These are phyloP conservation scores for Chloris gayana DNA, from an alignment of 176 grass and related monocot species.

Conservation along the genomic window DNA sequence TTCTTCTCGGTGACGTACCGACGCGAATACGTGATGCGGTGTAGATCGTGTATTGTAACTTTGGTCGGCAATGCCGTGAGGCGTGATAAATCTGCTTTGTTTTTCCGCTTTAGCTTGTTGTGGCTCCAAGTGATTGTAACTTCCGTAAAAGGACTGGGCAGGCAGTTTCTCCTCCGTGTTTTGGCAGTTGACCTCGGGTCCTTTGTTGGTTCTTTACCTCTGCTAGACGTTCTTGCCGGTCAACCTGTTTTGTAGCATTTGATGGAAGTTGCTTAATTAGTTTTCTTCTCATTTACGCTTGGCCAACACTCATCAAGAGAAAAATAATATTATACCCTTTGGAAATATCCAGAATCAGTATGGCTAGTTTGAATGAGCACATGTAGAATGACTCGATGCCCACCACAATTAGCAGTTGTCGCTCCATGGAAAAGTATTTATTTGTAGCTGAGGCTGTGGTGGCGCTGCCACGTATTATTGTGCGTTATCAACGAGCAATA, in stretches of 20 bases:
- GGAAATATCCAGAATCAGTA: too few relatives aligned
- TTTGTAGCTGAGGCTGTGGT: too few relatives aligned
- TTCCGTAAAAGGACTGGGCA: background rate
- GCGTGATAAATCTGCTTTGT: background rate
- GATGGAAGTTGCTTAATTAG: background rate
- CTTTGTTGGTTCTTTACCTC: constrained; percentile 20
- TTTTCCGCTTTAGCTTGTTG: background rate
- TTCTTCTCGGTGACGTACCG: background rate
- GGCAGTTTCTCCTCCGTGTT: background rate
- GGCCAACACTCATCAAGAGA: too few relatives aligned
- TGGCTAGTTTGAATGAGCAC: too few relatives aligned
- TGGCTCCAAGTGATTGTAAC: background rate
- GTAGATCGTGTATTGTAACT: background rate
- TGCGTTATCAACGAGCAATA: too few relatives aligned
- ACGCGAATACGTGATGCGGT: background rate
- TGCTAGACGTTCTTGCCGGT: background rate
- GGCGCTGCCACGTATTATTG: too few relatives aligned
- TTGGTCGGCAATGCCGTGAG: constrained; percentile 36
- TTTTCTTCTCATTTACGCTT: background rate
- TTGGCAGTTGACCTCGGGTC: constrained; percentile 16
- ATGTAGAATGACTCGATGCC: too few relatives aligned
- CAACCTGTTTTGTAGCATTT: background rate
- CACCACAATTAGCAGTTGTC: too few relatives aligned
- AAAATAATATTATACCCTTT: too few relatives aligned
- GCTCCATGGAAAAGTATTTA: too few relatives aligned